Evolutionary conservation across 345 rosid genomes (phyloP).

Genomic region (Erysimum cheiranthoides): DNA sequence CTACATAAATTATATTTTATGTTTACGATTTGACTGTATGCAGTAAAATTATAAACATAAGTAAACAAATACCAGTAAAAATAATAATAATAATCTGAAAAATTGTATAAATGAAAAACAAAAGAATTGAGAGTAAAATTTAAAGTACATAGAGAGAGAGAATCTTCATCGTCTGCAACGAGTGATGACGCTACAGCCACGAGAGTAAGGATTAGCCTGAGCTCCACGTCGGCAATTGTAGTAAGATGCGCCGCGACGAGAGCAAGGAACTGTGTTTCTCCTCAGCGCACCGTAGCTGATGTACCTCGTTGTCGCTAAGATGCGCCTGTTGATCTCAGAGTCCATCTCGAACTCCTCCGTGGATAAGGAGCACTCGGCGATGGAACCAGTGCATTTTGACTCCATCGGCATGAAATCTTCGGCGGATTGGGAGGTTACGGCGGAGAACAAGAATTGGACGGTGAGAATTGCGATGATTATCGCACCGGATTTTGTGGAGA

Average conservation of each 20-base stretch:
- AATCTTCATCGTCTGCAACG: constrained; percentile 66
- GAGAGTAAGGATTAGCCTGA: constrained; percentile 79
- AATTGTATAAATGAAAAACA: constrained; percentile 14
- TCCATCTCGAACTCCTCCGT: constrained; percentile 65
- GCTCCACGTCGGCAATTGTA: constrained; percentile 80
- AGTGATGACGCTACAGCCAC: constrained; percentile 78
- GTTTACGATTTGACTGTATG: not conserved
- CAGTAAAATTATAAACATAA: constrained; percentile 9
- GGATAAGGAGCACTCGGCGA: constrained; percentile 64
- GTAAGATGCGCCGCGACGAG: constrained; percentile 86
- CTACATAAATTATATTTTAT: not conserved
- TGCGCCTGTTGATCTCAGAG: constrained; percentile 82
- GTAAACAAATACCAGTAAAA: not conserved
- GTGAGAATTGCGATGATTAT: constrained; percentile 52
- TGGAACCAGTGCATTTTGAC: constrained; percentile 64
- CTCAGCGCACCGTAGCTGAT: constrained; percentile 88
- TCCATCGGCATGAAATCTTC: constrained; percentile 51
- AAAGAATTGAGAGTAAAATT: constrained; percentile 9
- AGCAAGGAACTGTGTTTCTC: constrained; percentile 83
- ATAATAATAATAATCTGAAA: constrained; percentile 5
- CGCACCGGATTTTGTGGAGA: constrained; percentile 11
- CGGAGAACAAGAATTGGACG: constrained; percentile 43
- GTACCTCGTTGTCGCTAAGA: constrained; percentile 61
- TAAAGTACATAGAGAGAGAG: not conserved
- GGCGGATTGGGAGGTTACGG: constrained; percentile 40